Conservation (phyloP, 176 grass and related monocot species). For the Aegilops bicornis region DNA sequence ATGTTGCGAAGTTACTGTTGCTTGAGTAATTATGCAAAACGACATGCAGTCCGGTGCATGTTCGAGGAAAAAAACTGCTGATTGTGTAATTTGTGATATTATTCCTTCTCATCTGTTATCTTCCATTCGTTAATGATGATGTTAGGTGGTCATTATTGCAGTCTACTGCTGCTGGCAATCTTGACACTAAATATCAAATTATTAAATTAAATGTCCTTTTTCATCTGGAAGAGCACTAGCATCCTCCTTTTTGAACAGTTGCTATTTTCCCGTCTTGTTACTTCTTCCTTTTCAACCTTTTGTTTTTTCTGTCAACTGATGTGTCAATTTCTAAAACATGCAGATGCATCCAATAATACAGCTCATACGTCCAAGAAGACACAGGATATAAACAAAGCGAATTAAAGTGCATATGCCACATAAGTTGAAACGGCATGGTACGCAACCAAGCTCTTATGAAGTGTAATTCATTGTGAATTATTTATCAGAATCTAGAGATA, state of each 20-base stretch:
- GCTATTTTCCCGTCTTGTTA: conserved; percentile 30
- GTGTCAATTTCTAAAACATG: conserved; percentile 29
- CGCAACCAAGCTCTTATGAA: conserved; percentile 31
- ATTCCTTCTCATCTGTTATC: conserved; percentile 29
- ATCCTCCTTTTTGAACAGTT: conserved; percentile 16
- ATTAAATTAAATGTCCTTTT: conserved; percentile 30
- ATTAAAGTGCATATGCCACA: conserved; percentile 37
- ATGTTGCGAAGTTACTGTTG: conserved; percentile 2
- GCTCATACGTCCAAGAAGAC: conserved; percentile 23
- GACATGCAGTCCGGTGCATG: neutral
- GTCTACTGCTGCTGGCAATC: conserved; percentile 20
- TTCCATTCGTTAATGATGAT: conserved; percentile 39
- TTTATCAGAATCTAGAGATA: conserved; percentile 28
- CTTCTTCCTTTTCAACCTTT: conserved; percentile 21
- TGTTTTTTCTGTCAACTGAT: conserved; percentile 39
- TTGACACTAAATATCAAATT: conserved; percentile 28
- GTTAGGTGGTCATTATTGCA: conserved; percentile 32
- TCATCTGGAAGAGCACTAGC: conserved; percentile 35
- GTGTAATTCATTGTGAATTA: conserved; percentile 28
- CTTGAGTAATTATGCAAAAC: neutral
- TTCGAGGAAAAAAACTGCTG: neutral
- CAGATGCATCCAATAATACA: conserved; percentile 48
- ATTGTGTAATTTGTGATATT: conserved; percentile 10
- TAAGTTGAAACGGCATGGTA: conserved; percentile 43
- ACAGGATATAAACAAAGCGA: conserved; percentile 32